Percentiles rank a stretch among this genome's conserved stretches.
These are phyloP conservation scores for Penicillium salamii DNA, from an alignment of 495 filamentous ascomycete genomes.

Conservation along the genomic window DNA sequence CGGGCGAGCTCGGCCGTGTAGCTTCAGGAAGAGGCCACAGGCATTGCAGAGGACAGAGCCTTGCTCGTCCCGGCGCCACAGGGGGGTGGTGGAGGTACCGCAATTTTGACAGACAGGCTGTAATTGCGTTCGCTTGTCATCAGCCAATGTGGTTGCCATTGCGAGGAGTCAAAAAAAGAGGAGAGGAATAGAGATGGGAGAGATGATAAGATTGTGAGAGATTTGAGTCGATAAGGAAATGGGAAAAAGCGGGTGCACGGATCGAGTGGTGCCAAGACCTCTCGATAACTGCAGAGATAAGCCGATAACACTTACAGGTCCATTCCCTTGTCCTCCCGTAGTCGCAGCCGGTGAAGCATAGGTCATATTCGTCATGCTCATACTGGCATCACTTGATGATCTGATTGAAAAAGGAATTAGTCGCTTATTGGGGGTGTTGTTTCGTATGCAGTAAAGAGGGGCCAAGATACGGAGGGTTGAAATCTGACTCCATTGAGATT, in stretches of 20 bases:
- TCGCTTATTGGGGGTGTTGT: too few relatives aligned
- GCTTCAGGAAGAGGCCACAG: slow-evolving; percentile 94
- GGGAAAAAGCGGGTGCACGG: slow-evolving; percentile 27
- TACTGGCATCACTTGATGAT: slow-evolving; percentile 48
- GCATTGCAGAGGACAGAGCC: slow-evolving; percentile 99
- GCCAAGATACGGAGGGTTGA: neutral
- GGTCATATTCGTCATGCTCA: slow-evolving; percentile 54
- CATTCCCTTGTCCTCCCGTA: slow-evolving; percentile 62
- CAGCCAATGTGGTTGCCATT: slow-evolving; percentile 58
- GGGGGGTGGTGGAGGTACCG: slow-evolving; percentile 87
- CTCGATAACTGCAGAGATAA: slow-evolving; percentile 10
- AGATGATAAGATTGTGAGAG: slow-evolving; percentile 54
- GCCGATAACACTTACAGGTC: slow-evolving; percentile 53
- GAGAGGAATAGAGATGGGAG: slow-evolving; percentile 18
- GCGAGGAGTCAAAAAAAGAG: slow-evolving; percentile 25
- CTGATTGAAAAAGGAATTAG: slow-evolving; percentile 40
- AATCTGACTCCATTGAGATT: neutral
- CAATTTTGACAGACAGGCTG: slow-evolving; percentile 99
- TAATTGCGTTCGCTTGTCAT: slow-evolving; percentile 55
- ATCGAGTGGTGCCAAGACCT: slow-evolving; percentile 40
- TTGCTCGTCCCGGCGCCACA: slow-evolving; percentile 95
- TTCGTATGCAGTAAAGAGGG: slow-evolving; percentile 10
- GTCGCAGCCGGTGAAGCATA: slow-evolving; percentile 68
- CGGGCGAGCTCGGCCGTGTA: slow-evolving; percentile 88
- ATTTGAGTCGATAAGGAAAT: slow-evolving; percentile 47